Percentiles rank a stretch among this genome's conserved stretches.
Conservation (phyloP, 2,329 filamentous ascomycete genomes). For the Pezicula rhizophila region DNA sequence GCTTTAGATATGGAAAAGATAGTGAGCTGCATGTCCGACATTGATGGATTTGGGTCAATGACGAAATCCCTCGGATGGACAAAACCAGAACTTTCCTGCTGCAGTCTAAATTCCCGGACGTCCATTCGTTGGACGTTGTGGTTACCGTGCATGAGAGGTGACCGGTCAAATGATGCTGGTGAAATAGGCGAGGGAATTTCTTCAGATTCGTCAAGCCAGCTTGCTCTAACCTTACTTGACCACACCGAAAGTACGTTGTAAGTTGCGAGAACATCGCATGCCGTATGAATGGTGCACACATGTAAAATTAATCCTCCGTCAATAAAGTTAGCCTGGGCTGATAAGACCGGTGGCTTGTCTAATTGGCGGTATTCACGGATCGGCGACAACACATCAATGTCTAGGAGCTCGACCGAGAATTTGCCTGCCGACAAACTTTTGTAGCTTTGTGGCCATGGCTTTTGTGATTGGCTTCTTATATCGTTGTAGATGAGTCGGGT, state of each 20-base stretch:
- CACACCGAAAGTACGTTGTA: neutral
- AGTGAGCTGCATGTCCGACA: neutral
- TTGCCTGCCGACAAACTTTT: neutral
- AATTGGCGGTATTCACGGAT: neutral
- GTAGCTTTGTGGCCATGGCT: neutral
- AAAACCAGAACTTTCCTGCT: neutral
- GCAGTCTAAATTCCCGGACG: neutral
- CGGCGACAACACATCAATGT: neutral
- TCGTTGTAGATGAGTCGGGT: neutral
- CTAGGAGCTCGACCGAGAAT: neutral
- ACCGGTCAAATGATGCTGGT: neutral
- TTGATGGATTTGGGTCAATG: neutral
- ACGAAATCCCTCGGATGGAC: neutral
- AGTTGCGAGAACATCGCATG: neutral
- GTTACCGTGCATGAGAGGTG: neutral
- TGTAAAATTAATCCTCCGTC: neutral
- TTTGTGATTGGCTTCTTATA: neutral
- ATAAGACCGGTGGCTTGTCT: neutral
- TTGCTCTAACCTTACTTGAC: neutral
- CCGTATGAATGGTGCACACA: neutral
- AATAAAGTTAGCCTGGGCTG: neutral
- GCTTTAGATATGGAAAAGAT: neutral
- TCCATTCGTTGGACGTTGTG: neutral
- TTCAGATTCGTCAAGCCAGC: neutral
- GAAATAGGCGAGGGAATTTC: neutral